Evolutionary conservation across 2,329 filamentous ascomycete species (phyloP), one percentile per base, ranked within the genome.

Genomic region (Ophiostoma ulmi): DNA sequence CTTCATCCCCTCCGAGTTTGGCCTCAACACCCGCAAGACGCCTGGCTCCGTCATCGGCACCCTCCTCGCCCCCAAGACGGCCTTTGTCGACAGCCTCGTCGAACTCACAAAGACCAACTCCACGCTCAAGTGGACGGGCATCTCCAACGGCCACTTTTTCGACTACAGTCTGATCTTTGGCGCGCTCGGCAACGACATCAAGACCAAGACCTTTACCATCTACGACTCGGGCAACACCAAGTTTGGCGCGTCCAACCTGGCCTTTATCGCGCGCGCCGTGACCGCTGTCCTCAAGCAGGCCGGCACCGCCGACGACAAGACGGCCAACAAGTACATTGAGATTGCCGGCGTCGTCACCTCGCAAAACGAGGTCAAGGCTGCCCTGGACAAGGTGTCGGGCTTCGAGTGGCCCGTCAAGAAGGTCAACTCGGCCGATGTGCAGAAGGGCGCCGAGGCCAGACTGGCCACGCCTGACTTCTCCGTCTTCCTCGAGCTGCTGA

Each of bases 331-430:
- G 72, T 87, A 86, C 1, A 82, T 86, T 8, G 79, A 86, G 52
- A 80, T 81, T 1, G 86, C 86, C 2, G 87, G 84, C 0, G 86
- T 89, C 74, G 83, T 83, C 39, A 82, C 84, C 0, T 83, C 84
- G 1, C 87, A 90, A 77, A 85, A 85, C 22, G 81, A 90, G 73
- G 77, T 91, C 1, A 75, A 90, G 1, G 77, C 79, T 14, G 76
- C 82, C 0, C 78, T 86, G 2, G 86, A 91, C 77, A 82, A 84
- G 71, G 78, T 82, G 13, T 85, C 84, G 0, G 68, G 83, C 1
- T 75, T 78, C 22, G 84, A 84, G 72, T 89, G 83, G 81, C 79
- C 80, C 0, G 79, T 88, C 1, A 81, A 79, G 3, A 77, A 76
- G 7, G 71, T 77, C 10, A 77, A 73, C 11, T 78, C 79, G 26